Percentiles rank a stretch among this genome's conserved stretches.
Conservation (phyloP, 2,329 filamentous ascomycete species). For the Pseudogymnoascus sp. region DNA sequence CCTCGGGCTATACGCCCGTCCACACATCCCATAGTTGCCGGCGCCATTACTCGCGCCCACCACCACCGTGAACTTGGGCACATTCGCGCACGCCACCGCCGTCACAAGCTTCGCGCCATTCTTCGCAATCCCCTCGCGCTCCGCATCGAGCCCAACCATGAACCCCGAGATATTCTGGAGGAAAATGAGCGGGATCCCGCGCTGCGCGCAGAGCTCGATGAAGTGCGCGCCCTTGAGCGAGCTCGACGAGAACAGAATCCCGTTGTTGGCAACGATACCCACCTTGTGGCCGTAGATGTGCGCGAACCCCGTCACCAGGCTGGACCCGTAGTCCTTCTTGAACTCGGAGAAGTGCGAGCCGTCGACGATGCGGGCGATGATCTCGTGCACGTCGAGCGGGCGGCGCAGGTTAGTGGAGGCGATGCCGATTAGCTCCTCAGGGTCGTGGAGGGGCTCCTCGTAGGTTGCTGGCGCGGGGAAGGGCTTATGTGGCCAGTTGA, state of each 20-base stretch:
- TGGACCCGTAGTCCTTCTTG: constrained; percentile 83
- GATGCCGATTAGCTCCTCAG: constrained; percentile 76
- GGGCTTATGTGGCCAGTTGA: constrained; percentile 68
- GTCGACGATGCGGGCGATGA: constrained; percentile 89
- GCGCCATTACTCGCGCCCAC: constrained; percentile 90
- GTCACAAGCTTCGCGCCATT: constrained; percentile 96
- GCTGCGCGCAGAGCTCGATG: constrained; percentile 86
- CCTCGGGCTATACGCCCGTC: constrained; percentile 81
- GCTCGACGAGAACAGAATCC: constrained; percentile 84
- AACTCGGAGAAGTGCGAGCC: constrained; percentile 88
- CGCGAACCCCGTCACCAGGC: constrained; percentile 86
- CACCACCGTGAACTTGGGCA: constrained; percentile 95
- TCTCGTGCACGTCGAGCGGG: constrained; percentile 77
- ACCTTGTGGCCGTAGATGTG: constrained; percentile 83
- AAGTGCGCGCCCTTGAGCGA: constrained; percentile 94
- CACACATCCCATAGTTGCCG: constrained; percentile 98
- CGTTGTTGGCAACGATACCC: constrained; percentile 92
- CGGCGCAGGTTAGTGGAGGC: constrained; percentile 83
- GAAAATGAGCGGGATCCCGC: constrained; percentile 83
- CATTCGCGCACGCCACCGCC: constrained; percentile 85
- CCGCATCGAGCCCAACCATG: constrained; percentile 92
- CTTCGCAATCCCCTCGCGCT: constrained; percentile 93
- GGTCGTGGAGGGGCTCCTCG: constrained; percentile 71
- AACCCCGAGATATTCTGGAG: constrained; percentile 96
- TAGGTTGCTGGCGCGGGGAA: constrained; percentile 40